phyloP scores from a whole-genome alignment of 1,284 basidiomycete species.

The Microbotryomycetes sp. region DNA sequence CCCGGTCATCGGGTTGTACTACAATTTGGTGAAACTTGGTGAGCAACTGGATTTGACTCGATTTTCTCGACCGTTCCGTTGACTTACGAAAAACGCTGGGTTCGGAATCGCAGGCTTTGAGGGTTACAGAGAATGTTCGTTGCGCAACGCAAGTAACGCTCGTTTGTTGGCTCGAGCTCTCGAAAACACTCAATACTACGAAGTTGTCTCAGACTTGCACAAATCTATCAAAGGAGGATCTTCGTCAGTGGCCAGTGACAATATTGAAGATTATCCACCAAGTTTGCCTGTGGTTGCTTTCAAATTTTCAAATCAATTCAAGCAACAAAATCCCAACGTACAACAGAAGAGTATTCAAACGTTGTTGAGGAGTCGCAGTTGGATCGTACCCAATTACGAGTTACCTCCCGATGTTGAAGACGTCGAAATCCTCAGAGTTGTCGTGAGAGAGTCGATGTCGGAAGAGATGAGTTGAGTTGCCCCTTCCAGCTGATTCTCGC shows the following conservation, averaged over 20 bases:
- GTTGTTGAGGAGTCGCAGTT: constrained; percentile 65
- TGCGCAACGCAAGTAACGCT: constrained; percentile 63
- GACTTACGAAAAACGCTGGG: constrained; percentile 60
- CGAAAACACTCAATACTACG: constrained; percentile 59
- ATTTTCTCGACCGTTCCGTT: too few species aligned
- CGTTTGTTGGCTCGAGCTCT: constrained; percentile 76
- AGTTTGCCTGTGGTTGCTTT: constrained; percentile 89
- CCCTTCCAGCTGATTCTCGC: background rate
- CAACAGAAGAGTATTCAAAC: constrained; percentile 87
- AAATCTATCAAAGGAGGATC: constrained; percentile 8
- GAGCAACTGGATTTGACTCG: constrained; percentile 15
- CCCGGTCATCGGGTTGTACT: constrained; percentile 87
- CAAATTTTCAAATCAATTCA: constrained; percentile 71
- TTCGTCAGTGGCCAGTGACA: constrained; percentile 8
- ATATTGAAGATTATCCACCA: constrained; percentile 52
- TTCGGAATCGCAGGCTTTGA: too few species aligned
- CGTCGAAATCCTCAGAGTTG: constrained; percentile 75
- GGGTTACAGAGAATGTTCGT: constrained; percentile 67
- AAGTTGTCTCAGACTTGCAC: constrained; percentile 31
- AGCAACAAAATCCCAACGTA: constrained; percentile 48
- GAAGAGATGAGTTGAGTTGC: constrained; percentile 23
- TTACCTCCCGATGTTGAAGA: constrained; percentile 63
- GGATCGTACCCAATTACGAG: constrained; percentile 65
- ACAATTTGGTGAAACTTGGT: constrained; percentile 52
- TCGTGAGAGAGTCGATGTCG: constrained; percentile 68